Evolutionary conservation across 306 rosid species (phyloP).

Genomic region (Boehmeria nivea): DNA sequence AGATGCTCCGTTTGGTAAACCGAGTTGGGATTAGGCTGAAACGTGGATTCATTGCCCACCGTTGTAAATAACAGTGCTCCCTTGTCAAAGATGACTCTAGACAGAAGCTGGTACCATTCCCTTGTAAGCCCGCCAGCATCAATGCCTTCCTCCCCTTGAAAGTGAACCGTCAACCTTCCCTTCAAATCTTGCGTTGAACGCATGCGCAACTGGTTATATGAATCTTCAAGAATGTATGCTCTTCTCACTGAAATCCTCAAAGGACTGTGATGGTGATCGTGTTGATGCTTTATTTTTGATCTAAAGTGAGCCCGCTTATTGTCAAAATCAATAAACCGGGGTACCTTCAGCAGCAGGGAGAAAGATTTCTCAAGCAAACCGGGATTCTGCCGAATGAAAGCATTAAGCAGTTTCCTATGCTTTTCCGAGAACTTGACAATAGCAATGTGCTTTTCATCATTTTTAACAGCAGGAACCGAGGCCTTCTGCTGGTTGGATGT

Average conservation of each 20-base stretch:
- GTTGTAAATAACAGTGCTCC: constrained; percentile 94
- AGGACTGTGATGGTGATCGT: constrained; percentile 91
- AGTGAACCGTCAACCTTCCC: constrained; percentile 94
- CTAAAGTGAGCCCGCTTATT: constrained; percentile 92
- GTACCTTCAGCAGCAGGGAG: constrained; percentile 85
- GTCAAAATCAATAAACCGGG: constrained; percentile 88
- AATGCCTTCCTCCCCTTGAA: constrained; percentile 99
- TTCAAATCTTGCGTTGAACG: constrained; percentile 76
- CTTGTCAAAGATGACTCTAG: constrained; percentile 93
- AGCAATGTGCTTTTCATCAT: constrained; percentile 74
- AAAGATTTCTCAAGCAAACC: constrained; percentile 92
- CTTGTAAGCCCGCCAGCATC: constrained; percentile 98
- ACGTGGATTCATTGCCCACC: constrained; percentile 91
- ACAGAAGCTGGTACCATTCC: constrained; percentile 93
- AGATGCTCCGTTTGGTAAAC: constrained; percentile 96
- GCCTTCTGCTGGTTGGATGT: constrained; percentile 52
- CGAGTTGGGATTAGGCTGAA: constrained; percentile 97
- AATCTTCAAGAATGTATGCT: constrained; percentile 93
- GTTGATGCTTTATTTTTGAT: constrained; percentile 91
- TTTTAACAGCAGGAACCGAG: constrained; percentile 44
- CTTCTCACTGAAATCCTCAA: constrained; percentile 91
- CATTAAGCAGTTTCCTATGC: constrained; percentile 86
- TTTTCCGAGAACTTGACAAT: constrained; percentile 89
- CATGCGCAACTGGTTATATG: constrained; percentile 94
- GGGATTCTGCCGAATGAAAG: constrained; percentile 93